These are phyloP conservation scores for Sherardia arvensis DNA, from an alignment of 257 asterid genomes.

Conservation along the genomic window DNA sequence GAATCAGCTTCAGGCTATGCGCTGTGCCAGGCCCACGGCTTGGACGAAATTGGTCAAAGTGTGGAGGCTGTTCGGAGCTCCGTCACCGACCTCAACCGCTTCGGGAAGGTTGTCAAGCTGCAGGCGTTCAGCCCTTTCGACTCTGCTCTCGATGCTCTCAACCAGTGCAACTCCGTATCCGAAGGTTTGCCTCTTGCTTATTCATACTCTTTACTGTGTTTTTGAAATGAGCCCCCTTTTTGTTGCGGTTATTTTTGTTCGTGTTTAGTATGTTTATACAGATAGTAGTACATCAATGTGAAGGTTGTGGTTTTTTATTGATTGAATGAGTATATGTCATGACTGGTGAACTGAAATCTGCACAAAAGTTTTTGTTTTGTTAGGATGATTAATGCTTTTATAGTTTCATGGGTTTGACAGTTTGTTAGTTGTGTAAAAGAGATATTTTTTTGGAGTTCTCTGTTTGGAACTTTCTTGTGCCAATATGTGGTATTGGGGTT, in stretches of 20 bases:
- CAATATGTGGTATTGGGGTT: background rate
- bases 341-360: too few species aligned
- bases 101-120: constrained; percentile 73
- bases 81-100: constrained; percentile 59
- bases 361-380: too few species aligned
- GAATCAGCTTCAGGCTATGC: constrained; percentile 86
- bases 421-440: background rate
- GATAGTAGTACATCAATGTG: too few species aligned
- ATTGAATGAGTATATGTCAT: too few species aligned
- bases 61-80: constrained; percentile 75
- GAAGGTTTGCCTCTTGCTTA: constrained; percentile 42
- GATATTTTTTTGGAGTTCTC: background rate
- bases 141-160: constrained; percentile 91
- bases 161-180: constrained; percentile 78
- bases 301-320: too few species aligned
- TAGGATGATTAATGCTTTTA: background rate
- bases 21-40: constrained; percentile 51
- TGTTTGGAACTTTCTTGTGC: background rate
- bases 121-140: constrained; percentile 64
- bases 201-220: background rate
- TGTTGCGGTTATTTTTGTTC: background rate
- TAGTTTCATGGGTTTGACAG: background rate
- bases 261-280: too few species aligned
- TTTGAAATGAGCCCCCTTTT: background rate
- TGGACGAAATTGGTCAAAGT: constrained; percentile 90